phyloP scores from a whole-genome alignment of 305 asterid species.

The Fraxinus nigra region DNA sequence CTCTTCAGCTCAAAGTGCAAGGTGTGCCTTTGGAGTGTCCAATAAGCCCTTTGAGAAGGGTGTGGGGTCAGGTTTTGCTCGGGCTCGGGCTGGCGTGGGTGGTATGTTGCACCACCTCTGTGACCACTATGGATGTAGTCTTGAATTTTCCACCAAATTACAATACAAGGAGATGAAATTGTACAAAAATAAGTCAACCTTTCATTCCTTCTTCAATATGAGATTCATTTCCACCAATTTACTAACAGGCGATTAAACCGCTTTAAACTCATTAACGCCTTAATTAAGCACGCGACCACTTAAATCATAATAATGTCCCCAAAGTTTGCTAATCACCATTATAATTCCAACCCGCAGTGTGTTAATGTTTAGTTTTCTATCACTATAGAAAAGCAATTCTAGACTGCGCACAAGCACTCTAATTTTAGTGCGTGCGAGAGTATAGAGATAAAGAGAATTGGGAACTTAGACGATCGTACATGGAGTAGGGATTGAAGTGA shows the following conservation, averaged over 20 bases:
- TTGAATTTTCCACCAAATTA: not conserved
- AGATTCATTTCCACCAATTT: not conserved
- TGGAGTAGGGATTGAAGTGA: conserved; percentile 66
- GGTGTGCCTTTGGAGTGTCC: not conserved
- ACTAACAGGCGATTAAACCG: not conserved
- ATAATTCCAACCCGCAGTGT: not conserved
- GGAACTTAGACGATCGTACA: conserved; percentile 38
- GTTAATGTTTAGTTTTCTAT: not conserved
- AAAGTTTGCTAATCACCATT: not conserved
- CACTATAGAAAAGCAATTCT: not conserved
- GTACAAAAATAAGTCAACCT: not conserved
- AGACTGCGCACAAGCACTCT: not conserved
- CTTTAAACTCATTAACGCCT: not conserved
- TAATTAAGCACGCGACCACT: not conserved
- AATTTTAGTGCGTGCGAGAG: not conserved
- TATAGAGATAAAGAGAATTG: not conserved
- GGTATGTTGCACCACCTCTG: not conserved
- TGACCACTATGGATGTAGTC: not conserved
- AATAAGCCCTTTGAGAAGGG: not conserved
- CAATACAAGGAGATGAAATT: not conserved
- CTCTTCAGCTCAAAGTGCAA: not conserved
- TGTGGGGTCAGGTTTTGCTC: not conserved
- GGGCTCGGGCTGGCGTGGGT: not conserved
- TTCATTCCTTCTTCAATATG: not conserved
- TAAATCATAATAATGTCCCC: not conserved